A percentile compares a stretch with the other conserved stretches of the same genome.
phyloP scores from a whole-genome alignment of 225 moss, liverwort and hornwort species.

The Asterella californica region DNA sequence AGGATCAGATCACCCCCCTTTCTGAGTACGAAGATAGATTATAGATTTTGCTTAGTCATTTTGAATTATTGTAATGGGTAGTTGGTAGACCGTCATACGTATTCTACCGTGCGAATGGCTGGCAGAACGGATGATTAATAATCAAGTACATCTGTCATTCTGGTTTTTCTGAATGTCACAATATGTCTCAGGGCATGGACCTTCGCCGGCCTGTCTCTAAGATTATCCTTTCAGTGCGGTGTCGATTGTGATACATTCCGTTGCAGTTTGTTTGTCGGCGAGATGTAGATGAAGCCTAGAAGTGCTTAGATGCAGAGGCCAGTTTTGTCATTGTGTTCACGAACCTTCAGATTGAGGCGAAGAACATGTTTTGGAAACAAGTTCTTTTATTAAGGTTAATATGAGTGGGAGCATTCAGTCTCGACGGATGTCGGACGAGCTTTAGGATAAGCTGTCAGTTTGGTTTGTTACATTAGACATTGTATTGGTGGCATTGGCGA shows the following conservation, averaged over 20 bases:
- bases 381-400: constrained; percentile 3
- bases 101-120: constrained; percentile 11
- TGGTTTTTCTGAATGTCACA: constrained; percentile 13
- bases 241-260: background rate
- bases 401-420: constrained; percentile 9
- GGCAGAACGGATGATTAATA: constrained; percentile 15
- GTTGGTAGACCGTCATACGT: constrained; percentile 1
- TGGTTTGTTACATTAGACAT: too few species aligned
- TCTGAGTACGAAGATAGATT: constrained; percentile 43
- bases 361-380: constrained; percentile 1
- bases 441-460: too few species aligned
- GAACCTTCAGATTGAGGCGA: constrained; percentile 17
- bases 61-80: background rate
- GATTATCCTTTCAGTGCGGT: constrained; percentile 6
- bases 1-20: constrained; percentile 35
- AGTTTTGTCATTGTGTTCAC: constrained; percentile 24
- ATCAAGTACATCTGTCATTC: constrained; percentile 12
- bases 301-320: constrained; percentile 8
- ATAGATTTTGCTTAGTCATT: background rate
- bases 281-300: constrained; percentile 16
- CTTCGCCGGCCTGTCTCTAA: constrained; percentile 10
- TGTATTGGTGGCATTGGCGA: too few species aligned
- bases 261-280: constrained; percentile 7
- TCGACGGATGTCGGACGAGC: background rate
- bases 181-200: background rate